A percentile compares a stretch with the other conserved stretches of the same genome.
phyloP scores from a whole-genome alignment of 176 grass and related monocot genomes.

The Eremochloa ophiuroides region DNA sequence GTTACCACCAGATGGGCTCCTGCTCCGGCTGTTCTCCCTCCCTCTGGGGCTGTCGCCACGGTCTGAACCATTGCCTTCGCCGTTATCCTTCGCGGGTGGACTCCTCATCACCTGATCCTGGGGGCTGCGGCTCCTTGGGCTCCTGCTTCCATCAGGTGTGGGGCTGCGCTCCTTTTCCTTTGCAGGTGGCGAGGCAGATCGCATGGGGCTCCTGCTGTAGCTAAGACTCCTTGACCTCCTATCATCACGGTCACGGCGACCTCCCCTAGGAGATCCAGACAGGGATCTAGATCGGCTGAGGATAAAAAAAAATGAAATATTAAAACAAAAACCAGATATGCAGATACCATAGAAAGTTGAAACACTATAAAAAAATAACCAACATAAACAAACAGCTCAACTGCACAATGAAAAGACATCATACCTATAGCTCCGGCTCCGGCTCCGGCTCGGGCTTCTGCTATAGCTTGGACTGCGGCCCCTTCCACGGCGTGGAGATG shows the following conservation, averaged over 20 bases:
- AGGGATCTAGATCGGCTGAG: conserved; percentile 38
- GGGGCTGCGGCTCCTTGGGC: conserved; percentile 49
- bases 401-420: neutral
- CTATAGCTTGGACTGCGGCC: conserved; percentile 73
- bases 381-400: neutral
- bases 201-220: conserved; percentile 79
- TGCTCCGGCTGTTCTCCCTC: conserved; percentile 45
- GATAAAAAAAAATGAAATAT: neutral
- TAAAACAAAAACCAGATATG: neutral
- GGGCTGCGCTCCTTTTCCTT: conserved; percentile 55
- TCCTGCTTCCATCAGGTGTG: conserved; percentile 51
- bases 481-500: conserved; percentile 59
- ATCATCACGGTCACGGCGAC: conserved; percentile 33
- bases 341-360: no score
- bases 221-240: conserved; percentile 66
- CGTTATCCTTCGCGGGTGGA: conserved; percentile 46
- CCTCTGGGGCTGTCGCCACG: conserved; percentile 41
- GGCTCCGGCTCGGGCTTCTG: conserved; percentile 33
- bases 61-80: conserved; percentile 41
- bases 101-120: conserved; percentile 37
- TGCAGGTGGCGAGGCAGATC: conserved; percentile 29
- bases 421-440: conserved; percentile 76
- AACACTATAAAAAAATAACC: neutral
- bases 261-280: conserved; percentile 65
- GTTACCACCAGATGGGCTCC: conserved; percentile 37